Base-by-base conservation (phyloP, 768 basidiomycete genomes). In the Piloderma croceum region DNA sequence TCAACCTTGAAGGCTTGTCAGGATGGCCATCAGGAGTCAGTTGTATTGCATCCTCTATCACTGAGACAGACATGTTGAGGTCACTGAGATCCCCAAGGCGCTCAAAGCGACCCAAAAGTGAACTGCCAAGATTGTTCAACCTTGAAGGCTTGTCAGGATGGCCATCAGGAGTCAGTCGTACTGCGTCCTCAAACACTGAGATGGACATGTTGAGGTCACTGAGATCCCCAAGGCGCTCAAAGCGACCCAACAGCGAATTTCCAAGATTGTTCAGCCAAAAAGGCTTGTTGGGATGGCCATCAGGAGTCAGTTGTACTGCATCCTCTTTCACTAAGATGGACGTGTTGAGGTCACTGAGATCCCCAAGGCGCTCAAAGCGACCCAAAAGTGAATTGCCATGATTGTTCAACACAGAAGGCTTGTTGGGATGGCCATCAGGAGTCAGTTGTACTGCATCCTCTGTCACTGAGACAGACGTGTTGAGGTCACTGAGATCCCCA, bases 181-280 rank as follows among this genome's bases (percentile, higher is more conserved):
- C 38, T 9, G 49, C 49, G 19, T 38, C 31, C 22, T 46, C 15
- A n/a, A 43, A 41, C 13, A 20, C 13, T 5, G 38, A 34, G 10
- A 52, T 58, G 1, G 49, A 46, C 25, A 44, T 23, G 32, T 62
- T 48, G 22, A 67, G 24, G 39, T 64, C 59, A 34, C 44, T 40
- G 15, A 42, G 27, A 10, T 50, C 40, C 3, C 58, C 51, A 4
- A 53, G 42, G 12, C 39, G 20, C 24, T 57, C 51, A 46, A 53
- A 66, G 18, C 42, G 55, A 43, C 23, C 5, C 17, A 42, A 36
- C 18, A 61, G 41, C 0, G 50, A 43, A 34, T 32, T 44, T 9
- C 50, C 62, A 6, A 67, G 47, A 24, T 56, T 51, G 39, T 41
- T 39, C 4, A 40, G 29, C 7, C 19, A 12, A 38, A 7, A 3